Percentiles rank a stretch among this genome's conserved stretches.
phyloP scores from a whole-genome alignment of 495 filamentous ascomycete genomes.

The Aspergillus nidulans region DNA sequence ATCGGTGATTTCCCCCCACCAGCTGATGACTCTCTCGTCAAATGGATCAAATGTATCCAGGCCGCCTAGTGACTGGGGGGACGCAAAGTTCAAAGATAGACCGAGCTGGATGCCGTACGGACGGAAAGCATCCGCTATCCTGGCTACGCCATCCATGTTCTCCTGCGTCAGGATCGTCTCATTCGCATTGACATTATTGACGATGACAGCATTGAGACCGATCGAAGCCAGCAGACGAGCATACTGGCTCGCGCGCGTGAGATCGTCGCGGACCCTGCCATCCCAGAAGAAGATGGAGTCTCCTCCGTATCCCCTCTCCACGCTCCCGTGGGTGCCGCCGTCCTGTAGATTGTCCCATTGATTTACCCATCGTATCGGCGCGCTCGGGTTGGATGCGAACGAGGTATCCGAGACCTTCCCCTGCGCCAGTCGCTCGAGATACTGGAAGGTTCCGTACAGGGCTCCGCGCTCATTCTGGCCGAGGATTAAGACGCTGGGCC shows the following conservation, averaged over 20 bases:
- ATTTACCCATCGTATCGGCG: slow-evolving; percentile 65
- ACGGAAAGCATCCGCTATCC: slow-evolving; percentile 60
- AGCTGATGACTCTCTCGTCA: slow-evolving; percentile 52
- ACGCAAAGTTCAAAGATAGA: slow-evolving; percentile 63
- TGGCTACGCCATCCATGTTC: slow-evolving; percentile 57
- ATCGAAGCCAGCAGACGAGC: slow-evolving; percentile 66
- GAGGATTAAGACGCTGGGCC: slow-evolving; percentile 50
- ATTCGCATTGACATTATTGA: slow-evolving; percentile 75
- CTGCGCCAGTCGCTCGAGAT: slow-evolving; percentile 59
- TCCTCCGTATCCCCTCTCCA: slow-evolving; percentile 68
- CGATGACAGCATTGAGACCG: slow-evolving; percentile 58
- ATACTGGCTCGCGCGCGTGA: slow-evolving; percentile 57
- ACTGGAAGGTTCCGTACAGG: slow-evolving; percentile 67
- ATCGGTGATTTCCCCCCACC: slow-evolving; percentile 57
- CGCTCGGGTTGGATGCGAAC: slow-evolving; percentile 44
- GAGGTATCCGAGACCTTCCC: slow-evolving; percentile 46
- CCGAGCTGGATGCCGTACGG: slow-evolving; percentile 66
- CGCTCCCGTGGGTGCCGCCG: slow-evolving; percentile 52
- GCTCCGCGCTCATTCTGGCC: slow-evolving; percentile 66
- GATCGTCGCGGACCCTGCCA: slow-evolving; percentile 49
- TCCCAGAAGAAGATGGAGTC: slow-evolving; percentile 64
- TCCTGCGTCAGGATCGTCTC: slow-evolving; percentile 46
- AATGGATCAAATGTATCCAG: slow-evolving; percentile 63
- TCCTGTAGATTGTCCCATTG: slow-evolving; percentile 61
- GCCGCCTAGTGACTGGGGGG: slow-evolving; percentile 53